Base-by-base conservation (phyloP, 1,139 yeast genomes). In the Suhomyces taliae region DNA sequence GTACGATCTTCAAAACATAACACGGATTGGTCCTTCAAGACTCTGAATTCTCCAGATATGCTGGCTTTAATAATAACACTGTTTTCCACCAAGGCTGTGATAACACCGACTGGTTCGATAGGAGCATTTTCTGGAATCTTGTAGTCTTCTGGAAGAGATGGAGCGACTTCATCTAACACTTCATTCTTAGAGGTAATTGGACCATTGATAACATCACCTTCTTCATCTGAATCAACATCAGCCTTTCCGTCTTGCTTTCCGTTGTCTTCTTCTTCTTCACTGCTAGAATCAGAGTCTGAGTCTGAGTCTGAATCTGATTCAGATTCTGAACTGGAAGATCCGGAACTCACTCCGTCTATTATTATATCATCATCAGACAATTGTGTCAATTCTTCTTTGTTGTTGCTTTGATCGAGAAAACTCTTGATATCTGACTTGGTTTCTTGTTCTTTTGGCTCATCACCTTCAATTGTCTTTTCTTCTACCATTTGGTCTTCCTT, bases 181-280 rank as follows among this genome's bases (percentile, higher is more conserved):
- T 93, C 99, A 60, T 93, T 87, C 51, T 82, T 84, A 0, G 98
- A 90, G 39, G 73, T 67, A 19, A 91, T 86, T 0, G 96, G 95
- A 0, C 77, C 79, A 3, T 58, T 61, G 8, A 60, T 57, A 1
- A 78, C 83, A 1, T 69, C 76, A 0, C 72, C 74, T 8, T 58
- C 70, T 9, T 72, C 81, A 37, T 72, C 82, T 19, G 64, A 78
- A 31, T 60, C 69, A 14, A 32, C 37, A 24, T 37, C 49, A 15
- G 48, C 66, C 10, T 57, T 67, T 10, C 56, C 64, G 24, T 47
- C 59, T 4, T 53, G 61, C 3, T 41, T 51, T 7, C 48, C 57
- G 10, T 56, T 63, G 19, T 47, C 60, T 4, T 53, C 61, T 3
- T 41, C 52, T 6, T 49, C 57, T 6, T 41, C 64, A 12, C 53